phyloP scores from a whole-genome alignment of 1,284 basidiomycete species.

The Wallemia mellicola region DNA sequence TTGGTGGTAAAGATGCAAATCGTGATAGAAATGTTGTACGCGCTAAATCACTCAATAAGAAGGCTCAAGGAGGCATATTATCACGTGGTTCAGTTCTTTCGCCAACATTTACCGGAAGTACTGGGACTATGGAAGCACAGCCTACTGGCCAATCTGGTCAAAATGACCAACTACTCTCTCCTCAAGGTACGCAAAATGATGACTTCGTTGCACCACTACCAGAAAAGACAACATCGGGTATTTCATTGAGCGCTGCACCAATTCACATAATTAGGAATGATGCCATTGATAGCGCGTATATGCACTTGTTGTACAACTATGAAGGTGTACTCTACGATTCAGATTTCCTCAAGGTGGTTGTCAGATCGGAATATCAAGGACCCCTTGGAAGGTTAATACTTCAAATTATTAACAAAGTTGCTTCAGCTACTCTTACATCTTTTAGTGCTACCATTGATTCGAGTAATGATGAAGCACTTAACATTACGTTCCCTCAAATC shows the following conservation, averaged over 20 bases:
- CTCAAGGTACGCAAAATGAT: slow-evolving; percentile 1
- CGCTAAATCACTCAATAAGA: slow-evolving; percentile 19
- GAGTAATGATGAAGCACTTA: slow-evolving; percentile 38
- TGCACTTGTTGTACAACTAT: slow-evolving; percentile 42
- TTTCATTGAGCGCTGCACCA: not conserved
- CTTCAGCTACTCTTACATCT: slow-evolving; percentile 45
- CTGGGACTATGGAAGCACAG: too few species aligned
- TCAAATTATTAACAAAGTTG: slow-evolving; percentile 84
- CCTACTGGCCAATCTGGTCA: not conserved
- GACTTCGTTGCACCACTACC: slow-evolving; percentile 3
- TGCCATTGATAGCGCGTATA: slow-evolving; percentile 29
- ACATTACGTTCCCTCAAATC: slow-evolving; percentile 62
- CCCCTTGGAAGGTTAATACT: slow-evolving; percentile 69
- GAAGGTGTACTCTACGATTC: slow-evolving; percentile 78
- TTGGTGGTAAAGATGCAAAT: slow-evolving; percentile 75
- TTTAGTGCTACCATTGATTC: slow-evolving; percentile 59
- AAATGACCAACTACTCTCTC: not conserved
- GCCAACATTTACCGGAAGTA: not conserved
- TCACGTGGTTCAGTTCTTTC: slow-evolving; percentile 11
- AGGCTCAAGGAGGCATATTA: slow-evolving; percentile 17
- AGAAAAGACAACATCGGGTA: not conserved
- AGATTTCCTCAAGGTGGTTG: slow-evolving; percentile 76
- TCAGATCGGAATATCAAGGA: slow-evolving; percentile 87
- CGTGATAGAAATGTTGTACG: slow-evolving; percentile 34
- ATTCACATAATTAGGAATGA: not conserved